phyloP scores from a whole-genome alignment of 2,329 filamentous ascomycete species.

The Colletotrichum paranaense region DNA sequence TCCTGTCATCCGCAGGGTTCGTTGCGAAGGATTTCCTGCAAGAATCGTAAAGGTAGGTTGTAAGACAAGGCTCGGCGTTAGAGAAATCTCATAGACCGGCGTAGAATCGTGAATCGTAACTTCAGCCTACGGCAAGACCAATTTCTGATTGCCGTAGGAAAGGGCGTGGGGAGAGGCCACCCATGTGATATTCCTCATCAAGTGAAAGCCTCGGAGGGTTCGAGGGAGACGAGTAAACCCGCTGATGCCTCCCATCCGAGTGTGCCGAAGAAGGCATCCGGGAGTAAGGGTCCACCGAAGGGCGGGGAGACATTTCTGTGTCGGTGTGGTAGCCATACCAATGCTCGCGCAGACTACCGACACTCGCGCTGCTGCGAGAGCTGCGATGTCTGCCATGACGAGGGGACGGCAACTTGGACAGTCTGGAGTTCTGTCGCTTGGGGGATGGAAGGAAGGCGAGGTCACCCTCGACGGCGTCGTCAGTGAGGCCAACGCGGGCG shows the following conservation, averaged over 20 bases:
- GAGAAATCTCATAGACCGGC: background rate
- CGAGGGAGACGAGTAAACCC: constrained; percentile 57
- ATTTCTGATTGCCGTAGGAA: constrained; percentile 59
- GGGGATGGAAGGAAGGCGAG: constrained; percentile 66
- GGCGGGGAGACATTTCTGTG: constrained; percentile 46
- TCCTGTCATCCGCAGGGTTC: background rate
- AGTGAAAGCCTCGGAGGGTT: constrained; percentile 57
- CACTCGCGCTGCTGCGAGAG: constrained; percentile 58
- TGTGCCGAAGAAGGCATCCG: constrained; percentile 32
- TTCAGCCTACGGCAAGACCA: constrained; percentile 66
- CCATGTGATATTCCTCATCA: constrained; percentile 57
- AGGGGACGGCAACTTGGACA: constrained; percentile 59
- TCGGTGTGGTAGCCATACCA: constrained; percentile 53
- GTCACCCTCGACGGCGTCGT: constrained; percentile 70
- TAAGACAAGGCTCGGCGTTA: constrained; percentile 1
- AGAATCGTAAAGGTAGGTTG: background rate
- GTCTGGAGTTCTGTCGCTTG: constrained; percentile 64
- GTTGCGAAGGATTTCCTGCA: background rate
- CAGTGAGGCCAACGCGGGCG: constrained; percentile 70
- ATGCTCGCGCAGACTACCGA: constrained; percentile 53
- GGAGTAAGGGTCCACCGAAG: constrained; percentile 46
- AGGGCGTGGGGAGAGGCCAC: constrained; percentile 62
- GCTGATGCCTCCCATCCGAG: constrained; percentile 45
- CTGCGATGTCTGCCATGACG: constrained; percentile 54
- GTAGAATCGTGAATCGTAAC: background rate